These are phyloP conservation scores for Larix sibirica DNA, from an alignment of 83 land plant genomes.

Conservation along the genomic window DNA sequence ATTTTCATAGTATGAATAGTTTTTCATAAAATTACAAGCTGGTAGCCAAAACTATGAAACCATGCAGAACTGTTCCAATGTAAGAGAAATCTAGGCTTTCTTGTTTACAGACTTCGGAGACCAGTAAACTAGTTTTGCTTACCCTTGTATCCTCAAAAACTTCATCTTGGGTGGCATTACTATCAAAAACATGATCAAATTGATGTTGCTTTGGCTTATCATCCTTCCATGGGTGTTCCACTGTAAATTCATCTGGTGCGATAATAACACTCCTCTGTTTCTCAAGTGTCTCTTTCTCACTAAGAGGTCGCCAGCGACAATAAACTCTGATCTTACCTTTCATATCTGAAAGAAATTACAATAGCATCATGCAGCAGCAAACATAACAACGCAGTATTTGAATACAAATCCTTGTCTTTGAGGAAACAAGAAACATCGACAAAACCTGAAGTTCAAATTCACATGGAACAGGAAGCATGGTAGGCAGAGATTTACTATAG, in stretches of 20 bases:
- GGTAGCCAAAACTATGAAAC: constrained; percentile 3
- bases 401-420: neutral
- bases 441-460: neutral
- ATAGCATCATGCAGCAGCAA: neutral
- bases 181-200: constrained; percentile 96
- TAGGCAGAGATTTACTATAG: too few species aligned
- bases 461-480: neutral
- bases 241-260: constrained; percentile 86
- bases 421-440: neutral
- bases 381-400: neutral
- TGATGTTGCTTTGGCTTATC: constrained; percentile 86
- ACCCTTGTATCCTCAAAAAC: constrained; percentile 98
- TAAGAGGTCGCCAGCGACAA: constrained; percentile 88
- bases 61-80: neutral
- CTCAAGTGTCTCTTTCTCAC: constrained; percentile 74
- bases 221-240: constrained; percentile 97
- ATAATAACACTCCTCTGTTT: constrained; percentile 58
- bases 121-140: neutral
- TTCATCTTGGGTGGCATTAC: constrained; percentile 74
- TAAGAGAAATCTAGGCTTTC: neutral
- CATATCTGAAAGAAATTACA: constrained; percentile 71
- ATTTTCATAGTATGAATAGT: neutral
- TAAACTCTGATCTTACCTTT: constrained; percentile 97
- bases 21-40: neutral
- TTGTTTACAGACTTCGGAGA: neutral